These are phyloP conservation scores for Chlorella ohadii DNA, from an alignment of 139 green algal species.

Conservation along the genomic window DNA sequence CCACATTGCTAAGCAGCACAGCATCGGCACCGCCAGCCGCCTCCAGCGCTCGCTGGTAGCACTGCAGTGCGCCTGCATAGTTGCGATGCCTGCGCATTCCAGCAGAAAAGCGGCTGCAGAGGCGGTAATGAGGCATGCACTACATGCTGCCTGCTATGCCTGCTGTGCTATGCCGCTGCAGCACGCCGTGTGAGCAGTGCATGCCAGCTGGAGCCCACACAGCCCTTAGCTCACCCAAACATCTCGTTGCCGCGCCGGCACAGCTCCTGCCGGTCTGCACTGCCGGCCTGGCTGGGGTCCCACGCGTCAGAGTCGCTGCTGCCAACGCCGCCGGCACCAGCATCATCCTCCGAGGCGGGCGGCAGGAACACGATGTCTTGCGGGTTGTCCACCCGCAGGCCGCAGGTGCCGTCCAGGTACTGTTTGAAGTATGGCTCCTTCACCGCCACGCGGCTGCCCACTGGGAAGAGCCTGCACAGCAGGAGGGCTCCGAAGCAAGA, in stretches of 20 bases:
- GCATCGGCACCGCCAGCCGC: neutral
- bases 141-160: no score
- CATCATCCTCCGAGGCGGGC: no score
- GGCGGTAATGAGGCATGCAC: no score
- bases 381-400: conserved; percentile 3
- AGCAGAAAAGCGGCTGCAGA: no score
- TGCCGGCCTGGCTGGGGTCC: neutral
- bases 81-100: neutral
- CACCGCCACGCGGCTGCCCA: neutral
- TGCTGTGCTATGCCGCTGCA: no score
- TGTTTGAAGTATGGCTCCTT: neutral
- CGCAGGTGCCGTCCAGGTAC: neutral
- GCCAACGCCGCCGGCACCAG: no score
- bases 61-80: neutral
- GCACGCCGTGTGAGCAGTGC: no score
- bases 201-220: no score
- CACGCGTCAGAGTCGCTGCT: no score
- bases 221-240: neutral
- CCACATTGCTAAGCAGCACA: neutral
- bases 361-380: neutral
- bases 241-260: neutral
- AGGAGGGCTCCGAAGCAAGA: no score
- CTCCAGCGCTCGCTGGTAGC: neutral
- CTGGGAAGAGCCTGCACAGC: conserved; percentile 6
- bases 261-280: neutral